Conservation (phyloP, 176 grass and related monocot genomes). For the Carex myosuroides region DNA sequence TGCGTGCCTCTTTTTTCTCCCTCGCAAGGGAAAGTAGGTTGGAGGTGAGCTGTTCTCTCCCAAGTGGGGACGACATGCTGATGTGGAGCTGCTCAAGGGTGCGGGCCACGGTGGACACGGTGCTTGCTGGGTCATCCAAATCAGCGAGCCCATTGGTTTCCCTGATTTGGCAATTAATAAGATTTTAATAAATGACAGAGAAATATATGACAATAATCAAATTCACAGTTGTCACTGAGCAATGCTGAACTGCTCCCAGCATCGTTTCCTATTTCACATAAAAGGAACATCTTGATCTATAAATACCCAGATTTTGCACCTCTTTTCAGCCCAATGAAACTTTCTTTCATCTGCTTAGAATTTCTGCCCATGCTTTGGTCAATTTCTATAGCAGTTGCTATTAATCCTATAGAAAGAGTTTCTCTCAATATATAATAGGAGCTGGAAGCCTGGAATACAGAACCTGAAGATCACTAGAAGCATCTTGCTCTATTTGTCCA, state of each 20-base stretch:
- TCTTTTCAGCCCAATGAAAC: neutral
- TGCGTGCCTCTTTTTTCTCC: constrained; percentile 58
- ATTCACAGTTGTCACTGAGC: constrained; percentile 16
- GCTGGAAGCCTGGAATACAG: neutral
- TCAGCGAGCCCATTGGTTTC: constrained; percentile 59
- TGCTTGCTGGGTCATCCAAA: constrained; percentile 68
- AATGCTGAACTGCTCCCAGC: constrained; percentile 13
- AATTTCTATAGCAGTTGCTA: neutral
- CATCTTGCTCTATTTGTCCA: neutral
- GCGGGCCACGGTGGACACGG: constrained; percentile 66
- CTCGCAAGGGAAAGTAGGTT: constrained; percentile 65
- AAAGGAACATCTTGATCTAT: neutral
- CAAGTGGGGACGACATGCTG: constrained; percentile 49
- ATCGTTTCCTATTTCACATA: constrained; percentile 3
- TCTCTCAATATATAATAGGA: neutral
- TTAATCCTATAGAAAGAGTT: neutral
- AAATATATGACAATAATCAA: neutral
- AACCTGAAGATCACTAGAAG: constrained; percentile 4
- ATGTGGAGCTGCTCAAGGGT: constrained; percentile 82
- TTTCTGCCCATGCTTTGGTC: neutral
- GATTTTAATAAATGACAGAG: neutral
- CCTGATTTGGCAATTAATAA: constrained; percentile 26
- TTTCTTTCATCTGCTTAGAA: neutral
- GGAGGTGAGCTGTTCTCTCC: constrained; percentile 59
- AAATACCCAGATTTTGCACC: neutral